phyloP scores from a whole-genome alignment of 768 basidiomycete species.

The Termitomyces sp. region DNA sequence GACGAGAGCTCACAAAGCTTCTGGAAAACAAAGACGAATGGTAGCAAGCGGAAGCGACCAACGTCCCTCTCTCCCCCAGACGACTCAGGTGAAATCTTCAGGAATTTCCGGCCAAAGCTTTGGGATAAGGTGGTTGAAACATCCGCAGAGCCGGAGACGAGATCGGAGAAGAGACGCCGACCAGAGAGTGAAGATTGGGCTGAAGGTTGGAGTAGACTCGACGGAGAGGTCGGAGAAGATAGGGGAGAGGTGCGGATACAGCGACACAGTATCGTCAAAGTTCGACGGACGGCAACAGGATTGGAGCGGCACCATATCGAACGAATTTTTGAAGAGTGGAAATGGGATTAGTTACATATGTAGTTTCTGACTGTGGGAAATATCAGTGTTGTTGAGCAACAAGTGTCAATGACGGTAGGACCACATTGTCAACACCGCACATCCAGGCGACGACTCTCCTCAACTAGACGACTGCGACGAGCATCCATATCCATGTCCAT shows the following conservation, averaged over 20 bases:
- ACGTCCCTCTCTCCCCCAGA: constrained; percentile 21
- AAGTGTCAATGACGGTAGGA: not conserved
- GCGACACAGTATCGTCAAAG: constrained; percentile 53
- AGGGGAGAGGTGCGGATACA: constrained; percentile 42
- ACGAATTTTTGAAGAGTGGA: constrained; percentile 67
- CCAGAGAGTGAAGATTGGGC: constrained; percentile 45
- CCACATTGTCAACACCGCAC: not conserved
- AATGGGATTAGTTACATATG: constrained; percentile 36
- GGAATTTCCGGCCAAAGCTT: constrained; percentile 63
- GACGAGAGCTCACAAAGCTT: constrained; percentile 48
- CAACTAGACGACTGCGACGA: constrained; percentile 6
- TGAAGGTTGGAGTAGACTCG: constrained; percentile 40
- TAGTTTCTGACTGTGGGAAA: constrained; percentile 18
- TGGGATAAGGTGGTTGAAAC: constrained; percentile 59
- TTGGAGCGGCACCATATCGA: constrained; percentile 74
- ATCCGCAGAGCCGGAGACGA: constrained; percentile 40
- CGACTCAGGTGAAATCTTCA: constrained; percentile 38
- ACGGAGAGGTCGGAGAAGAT: constrained; percentile 28
- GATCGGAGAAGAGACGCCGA: constrained; percentile 34
- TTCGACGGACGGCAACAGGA: constrained; percentile 53
- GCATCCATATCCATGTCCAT: constrained; percentile 27
- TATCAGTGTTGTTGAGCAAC: constrained; percentile 7
- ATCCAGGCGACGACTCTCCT: not conserved
- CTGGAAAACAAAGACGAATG: constrained; percentile 24
- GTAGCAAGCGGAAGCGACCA: constrained; percentile 42